Evolutionary conservation across 495 filamentous ascomycete species (phyloP).

Genomic region (Wilcoxina mikolae): DNA sequence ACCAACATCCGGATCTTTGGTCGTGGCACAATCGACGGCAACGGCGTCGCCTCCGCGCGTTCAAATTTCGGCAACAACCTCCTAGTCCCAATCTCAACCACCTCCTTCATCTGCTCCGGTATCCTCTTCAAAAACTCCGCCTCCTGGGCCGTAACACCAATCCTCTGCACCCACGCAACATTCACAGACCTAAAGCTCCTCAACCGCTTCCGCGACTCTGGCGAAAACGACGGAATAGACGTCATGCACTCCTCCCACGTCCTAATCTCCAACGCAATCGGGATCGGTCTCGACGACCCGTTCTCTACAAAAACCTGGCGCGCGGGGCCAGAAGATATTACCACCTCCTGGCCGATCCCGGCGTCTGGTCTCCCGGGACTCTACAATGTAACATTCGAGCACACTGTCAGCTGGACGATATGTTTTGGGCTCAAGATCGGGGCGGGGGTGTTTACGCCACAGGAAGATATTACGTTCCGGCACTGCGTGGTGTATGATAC

Average conservation of each 20-base stretch:
- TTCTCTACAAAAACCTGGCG: slow-evolving; percentile 10
- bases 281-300: slow-evolving; percentile 12
- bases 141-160: slow-evolving; percentile 10
- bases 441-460: slow-evolving; percentile 7
- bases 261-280: slow-evolving; percentile 5
- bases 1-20: slow-evolving; percentile 14
- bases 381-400: slow-evolving; percentile 2
- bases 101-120: slow-evolving; percentile 5
- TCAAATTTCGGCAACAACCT: slow-evolving; percentile 13
- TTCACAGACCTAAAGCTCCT: slow-evolving; percentile 11
- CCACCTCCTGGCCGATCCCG: slow-evolving; percentile 7
- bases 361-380: neutral
- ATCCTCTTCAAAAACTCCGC: slow-evolving; percentile 14
- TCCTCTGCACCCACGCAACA: neutral
- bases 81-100: slow-evolving; percentile 10
- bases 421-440: slow-evolving; percentile 18
- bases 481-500: slow-evolving; percentile 14
- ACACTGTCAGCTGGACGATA: slow-evolving; percentile 10
- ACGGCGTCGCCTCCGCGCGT: neutral
- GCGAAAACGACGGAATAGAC: slow-evolving; percentile 14
- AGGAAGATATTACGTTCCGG: slow-evolving; percentile 12
- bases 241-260: slow-evolving; percentile 4
- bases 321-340: neutral
- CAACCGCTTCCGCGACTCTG: slow-evolving; percentile 9
- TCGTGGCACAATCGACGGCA: slow-evolving; percentile 12